These are phyloP conservation scores for Phytophthora gonapodyides DNA, from an alignment of 352 stramenopile genomes.

Conservation along the genomic window DNA sequence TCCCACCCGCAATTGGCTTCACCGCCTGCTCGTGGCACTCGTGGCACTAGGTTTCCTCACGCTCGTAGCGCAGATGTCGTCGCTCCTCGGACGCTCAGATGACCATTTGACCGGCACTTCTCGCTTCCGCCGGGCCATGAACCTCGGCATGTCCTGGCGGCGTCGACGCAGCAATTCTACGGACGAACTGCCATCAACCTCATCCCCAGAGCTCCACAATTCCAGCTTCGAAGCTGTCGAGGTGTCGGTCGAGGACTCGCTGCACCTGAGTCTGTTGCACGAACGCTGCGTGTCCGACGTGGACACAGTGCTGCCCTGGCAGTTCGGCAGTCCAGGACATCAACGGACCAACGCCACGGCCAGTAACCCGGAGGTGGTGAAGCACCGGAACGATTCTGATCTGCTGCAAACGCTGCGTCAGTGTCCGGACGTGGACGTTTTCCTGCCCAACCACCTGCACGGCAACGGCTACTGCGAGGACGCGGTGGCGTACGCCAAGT, in stretches of 20 bases:
- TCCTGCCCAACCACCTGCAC: constrained; percentile 52
- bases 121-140: constrained; percentile 16
- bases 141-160: constrained; percentile 19
- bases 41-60: constrained; percentile 22
- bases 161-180: background rate
- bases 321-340: constrained; percentile 25
- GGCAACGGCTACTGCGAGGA: constrained; percentile 78
- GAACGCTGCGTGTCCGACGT: constrained; percentile 37
- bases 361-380: constrained; percentile 20
- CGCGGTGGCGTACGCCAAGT: constrained; percentile 61
- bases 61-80: constrained; percentile 24
- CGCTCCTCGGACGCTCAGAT: constrained; percentile 19
- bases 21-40: constrained; percentile 20
- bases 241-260: constrained; percentile 30
- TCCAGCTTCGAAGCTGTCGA: background rate
- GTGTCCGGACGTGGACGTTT: constrained; percentile 66
- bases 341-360: constrained; percentile 12
- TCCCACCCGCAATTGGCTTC: constrained; percentile 16
- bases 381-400: constrained; percentile 40
- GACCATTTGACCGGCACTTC: constrained; percentile 18
- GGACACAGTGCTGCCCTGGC: constrained; percentile 40
- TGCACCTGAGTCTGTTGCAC: constrained; percentile 47
- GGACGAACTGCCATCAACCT: constrained; percentile 1
- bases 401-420: constrained; percentile 53
- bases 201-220: too few species aligned